Percentiles rank a stretch among this genome's conserved stretches.
phyloP scores from a whole-genome alignment of 768 basidiomycete genomes.

The Lactifluus pinguis region DNA sequence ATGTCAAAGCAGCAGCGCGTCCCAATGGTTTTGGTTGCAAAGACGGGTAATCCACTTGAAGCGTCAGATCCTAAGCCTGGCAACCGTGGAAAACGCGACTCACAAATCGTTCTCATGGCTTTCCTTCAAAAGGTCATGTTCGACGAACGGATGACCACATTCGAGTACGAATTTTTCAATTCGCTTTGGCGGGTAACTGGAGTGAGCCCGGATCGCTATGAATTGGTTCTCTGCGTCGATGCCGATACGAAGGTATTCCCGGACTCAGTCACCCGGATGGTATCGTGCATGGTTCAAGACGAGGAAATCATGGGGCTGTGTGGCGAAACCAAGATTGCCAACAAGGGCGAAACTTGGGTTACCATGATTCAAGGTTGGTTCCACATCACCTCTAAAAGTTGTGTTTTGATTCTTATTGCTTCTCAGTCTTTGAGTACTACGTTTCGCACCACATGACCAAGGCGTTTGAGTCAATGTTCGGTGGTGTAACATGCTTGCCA shows the following conservation, averaged over 20 bases:
- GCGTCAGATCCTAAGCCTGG: slow-evolving; percentile 87
- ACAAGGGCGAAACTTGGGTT: slow-evolving; percentile 97
- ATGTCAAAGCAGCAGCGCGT: slow-evolving; percentile 92
- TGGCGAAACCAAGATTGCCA: slow-evolving; percentile 99
- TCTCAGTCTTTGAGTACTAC: slow-evolving; percentile 95
- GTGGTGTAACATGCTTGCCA: slow-evolving; percentile 97
- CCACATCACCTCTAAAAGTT: background rate
- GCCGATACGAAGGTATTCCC: slow-evolving; percentile 99
- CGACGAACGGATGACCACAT: slow-evolving; percentile 98
- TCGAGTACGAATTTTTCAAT: slow-evolving; percentile 99
- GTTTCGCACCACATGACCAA: slow-evolving; percentile 99
- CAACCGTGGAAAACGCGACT: slow-evolving; percentile 97
- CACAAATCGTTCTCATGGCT: slow-evolving; percentile 93
- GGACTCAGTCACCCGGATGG: slow-evolving; percentile 93
- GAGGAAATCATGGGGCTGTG: slow-evolving; percentile 98
- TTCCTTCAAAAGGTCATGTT: slow-evolving; percentile 99
- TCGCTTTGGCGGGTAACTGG: slow-evolving; percentile 93
- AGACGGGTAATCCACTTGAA: slow-evolving; percentile 90
- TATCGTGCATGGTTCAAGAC: slow-evolving; percentile 93
- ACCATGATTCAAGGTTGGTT: slow-evolving; percentile 96
- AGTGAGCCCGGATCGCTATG: slow-evolving; percentile 91
- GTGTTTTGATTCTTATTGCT: background rate
- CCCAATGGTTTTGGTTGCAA: slow-evolving; percentile 92
- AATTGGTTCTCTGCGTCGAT: slow-evolving; percentile 92
- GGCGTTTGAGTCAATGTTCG: slow-evolving; percentile 99